phyloP scores from a whole-genome alignment of 176 grass and related monocot species.

The Phoenix roebelenii region DNA sequence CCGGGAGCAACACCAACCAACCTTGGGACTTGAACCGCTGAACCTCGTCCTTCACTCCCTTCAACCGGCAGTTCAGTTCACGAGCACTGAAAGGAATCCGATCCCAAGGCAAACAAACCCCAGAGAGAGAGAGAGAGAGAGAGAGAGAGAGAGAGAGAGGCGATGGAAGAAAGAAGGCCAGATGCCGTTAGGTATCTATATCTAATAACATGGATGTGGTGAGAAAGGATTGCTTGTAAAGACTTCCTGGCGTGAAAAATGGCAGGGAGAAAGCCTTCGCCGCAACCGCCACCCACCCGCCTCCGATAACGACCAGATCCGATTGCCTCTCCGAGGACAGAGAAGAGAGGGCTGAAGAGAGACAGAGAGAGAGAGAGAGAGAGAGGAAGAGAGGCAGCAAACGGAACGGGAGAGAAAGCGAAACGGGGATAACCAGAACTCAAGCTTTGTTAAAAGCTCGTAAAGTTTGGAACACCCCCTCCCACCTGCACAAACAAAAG shows the following conservation, averaged over 20 bases:
- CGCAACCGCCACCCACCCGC: not conserved
- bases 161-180: not conserved
- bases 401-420: too few species aligned
- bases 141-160: not conserved
- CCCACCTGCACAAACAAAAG: too few species aligned
- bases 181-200: not conserved
- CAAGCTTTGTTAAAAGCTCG: too few species aligned
- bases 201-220: not conserved
- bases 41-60: not conserved
- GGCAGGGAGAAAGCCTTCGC: not conserved
- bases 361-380: not conserved
- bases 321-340: too few species aligned
- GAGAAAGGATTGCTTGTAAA: not conserved
- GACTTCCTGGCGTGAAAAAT: constrained; percentile 1
- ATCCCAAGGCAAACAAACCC: not conserved
- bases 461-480: too few species aligned
- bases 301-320: not conserved
- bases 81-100: too few species aligned
- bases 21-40: not conserved
- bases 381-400: too few species aligned
- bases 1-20: not conserved
- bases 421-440: too few species aligned
- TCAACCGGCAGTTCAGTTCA: not conserved
- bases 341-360: not conserved
- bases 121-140: not conserved